Evolutionary conservation across 192 early-diverging fungal genomes (phyloP), one percentile per base, ranked within the genome.

Genomic region (Backusella circina): DNA sequence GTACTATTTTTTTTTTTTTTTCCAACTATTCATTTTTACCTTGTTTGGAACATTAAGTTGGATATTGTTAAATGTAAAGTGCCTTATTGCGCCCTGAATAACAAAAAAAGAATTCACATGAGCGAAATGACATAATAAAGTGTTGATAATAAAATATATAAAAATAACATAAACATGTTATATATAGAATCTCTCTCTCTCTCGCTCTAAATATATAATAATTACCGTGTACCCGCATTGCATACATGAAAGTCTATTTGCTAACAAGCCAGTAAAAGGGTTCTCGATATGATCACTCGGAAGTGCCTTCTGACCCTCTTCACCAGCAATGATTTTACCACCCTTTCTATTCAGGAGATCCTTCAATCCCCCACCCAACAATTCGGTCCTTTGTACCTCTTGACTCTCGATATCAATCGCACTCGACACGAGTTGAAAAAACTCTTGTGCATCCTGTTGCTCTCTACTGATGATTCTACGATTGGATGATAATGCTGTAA

Each of bases 391-490:
- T 57, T 70, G 44, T 13, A 72, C 69, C 0, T 32, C 36, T 65
- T 41, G 47, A 71, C 88, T 87, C 77, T 97, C 93, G 15, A 87
- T 84, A 18, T 89, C 88, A 9, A 96, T 75, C 26, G 89, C 87
- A 37, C 88, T 88, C 3, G 93, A 93, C 1, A 97, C 87, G 0
- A 94, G 83, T 75, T 95, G 91, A 67, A 95, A 91, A 10, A 95
- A 86, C 79, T 97, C 95, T 80, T 97, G 94, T 9, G 95, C 95
- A 74, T 97, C 95, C 85, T 96, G 90, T 70, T 93, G 92, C 75
- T 91, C 91, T 66, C 88, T 87, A 68, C 90, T 90, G 65, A 90
- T 86, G 36, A 93, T 78, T 23, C 83, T 83, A 51, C 80, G 78
- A 26, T 86, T 85, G 8, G 87, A 77, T 35, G 54, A 65, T 35